These are phyloP conservation scores for Kodamaea sp. DNA, from an alignment of 1,139 yeast genomes.

Conservation along the genomic window DNA sequence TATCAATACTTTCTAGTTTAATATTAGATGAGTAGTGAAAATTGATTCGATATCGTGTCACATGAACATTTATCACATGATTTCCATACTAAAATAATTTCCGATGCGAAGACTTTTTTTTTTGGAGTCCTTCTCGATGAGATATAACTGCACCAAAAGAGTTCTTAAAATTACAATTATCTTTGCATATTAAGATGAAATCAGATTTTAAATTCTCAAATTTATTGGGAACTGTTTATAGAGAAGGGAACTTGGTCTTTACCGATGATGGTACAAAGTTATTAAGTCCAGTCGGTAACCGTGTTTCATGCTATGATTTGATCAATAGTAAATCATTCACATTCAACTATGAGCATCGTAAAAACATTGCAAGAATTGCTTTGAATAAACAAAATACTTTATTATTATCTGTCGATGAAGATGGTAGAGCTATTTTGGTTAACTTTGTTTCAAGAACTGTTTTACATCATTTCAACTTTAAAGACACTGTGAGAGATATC, in stretches of 20 bases:
- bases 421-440: conserved; percentile 90
- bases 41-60: too few relatives aligned
- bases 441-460: conserved; percentile 82
- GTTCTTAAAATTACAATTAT: background rate
- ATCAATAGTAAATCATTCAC: conserved; percentile 84
- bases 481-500: conserved; percentile 67
- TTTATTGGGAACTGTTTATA: conserved; percentile 88
- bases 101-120: too few relatives aligned
- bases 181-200: conserved; percentile 27
- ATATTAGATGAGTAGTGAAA: background rate
- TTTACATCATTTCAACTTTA: conserved; percentile 92
- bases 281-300: conserved; percentile 90
- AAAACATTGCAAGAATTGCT: conserved; percentile 75
- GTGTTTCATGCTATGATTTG: conserved; percentile 86
- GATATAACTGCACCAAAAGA: background rate
- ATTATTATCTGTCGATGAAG: conserved; percentile 80
- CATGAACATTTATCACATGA: too few relatives aligned
- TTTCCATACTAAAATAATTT: too few relatives aligned
- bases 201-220: conserved; percentile 67
- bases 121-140: too few relatives aligned
- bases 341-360: conserved; percentile 88
- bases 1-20: background rate
- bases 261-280: conserved; percentile 82
- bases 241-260: conserved; percentile 86
- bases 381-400: conserved; percentile 79